Evolutionary conservation across 306 rosid genomes (phyloP), one percentile per base, ranked within the genome.

Genomic region (Fragaria vesca): DNA sequence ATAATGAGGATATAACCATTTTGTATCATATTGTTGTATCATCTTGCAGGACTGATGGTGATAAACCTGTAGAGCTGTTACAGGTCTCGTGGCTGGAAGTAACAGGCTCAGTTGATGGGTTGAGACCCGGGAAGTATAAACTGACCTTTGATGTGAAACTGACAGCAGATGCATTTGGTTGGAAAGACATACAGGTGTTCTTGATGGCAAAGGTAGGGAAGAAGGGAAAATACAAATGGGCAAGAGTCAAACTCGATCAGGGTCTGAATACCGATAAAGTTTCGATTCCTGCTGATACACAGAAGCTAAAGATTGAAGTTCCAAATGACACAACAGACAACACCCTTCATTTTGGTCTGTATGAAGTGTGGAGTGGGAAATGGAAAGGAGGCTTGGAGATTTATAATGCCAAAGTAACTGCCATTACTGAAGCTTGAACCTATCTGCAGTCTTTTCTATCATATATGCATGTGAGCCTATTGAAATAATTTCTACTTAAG

Each of bases 81-180:
- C 97, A 94, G 50, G 98, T 91, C 10, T 91, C 88, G 15, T 94
- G 98, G 98, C 77, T 94, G 13, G 97, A 94, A 71, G 91, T 94
- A 63, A 87, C 96, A 0, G 85, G 90, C 0, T 2, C 52, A 6
- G 76, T 62, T 3, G 0, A 0, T 4, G 0, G 4, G 0, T 3
- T 21, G 8, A 0, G 0, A 0, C 0, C 0, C 0, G 18, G 15
- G 7, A 65, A 0, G 0, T 94, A 90, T 15, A 4, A 0, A 0
- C 67, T 94, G 12, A 8, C 2, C 3, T 94, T 94, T 50, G 0
- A 38, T 0, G 79, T 91, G 16, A 70, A 21, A 1, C 48, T 90
- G 21, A 84, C 77, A 21, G 7, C 58, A 0, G 85, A 83, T 6
- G 88, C 91, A 4, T 91, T 91, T 46, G 98, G 98, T 36, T 94